A percentile compares a stretch with the other conserved stretches of the same genome.
These are phyloP conservation scores for Trichosanthes cucumerina DNA, from an alignment of 306 rosid genomes.

Conservation along the genomic window DNA sequence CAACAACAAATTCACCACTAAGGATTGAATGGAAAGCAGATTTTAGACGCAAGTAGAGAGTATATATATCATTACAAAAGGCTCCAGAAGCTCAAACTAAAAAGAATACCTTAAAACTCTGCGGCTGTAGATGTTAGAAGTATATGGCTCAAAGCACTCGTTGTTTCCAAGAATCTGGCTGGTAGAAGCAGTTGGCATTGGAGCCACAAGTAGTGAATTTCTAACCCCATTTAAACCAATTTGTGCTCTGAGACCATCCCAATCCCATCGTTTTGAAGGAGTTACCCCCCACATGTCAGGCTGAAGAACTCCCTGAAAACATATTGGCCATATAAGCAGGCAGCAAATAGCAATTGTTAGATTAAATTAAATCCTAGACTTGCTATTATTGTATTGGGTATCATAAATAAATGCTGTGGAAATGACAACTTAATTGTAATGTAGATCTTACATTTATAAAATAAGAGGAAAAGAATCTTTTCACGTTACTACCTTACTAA, in stretches of 20 bases:
- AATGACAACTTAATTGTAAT: background rate
- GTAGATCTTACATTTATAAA: background rate
- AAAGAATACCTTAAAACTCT: slow-evolving; percentile 61
- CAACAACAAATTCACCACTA: slow-evolving; percentile 93
- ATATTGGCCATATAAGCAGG: slow-evolving; percentile 6
- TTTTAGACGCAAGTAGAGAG: slow-evolving; percentile 9
- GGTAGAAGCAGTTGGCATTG: slow-evolving; percentile 90
- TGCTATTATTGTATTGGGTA: no score
- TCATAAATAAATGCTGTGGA: background rate
- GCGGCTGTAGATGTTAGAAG: slow-evolving; percentile 82
- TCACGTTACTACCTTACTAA: slow-evolving; percentile 52
- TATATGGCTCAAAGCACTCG: slow-evolving; percentile 90
- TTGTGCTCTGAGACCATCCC: slow-evolving; percentile 47
- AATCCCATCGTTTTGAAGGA: slow-evolving; percentile 69
- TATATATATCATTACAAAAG: background rate
- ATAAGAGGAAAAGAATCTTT: background rate
- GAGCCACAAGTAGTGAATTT: slow-evolving; percentile 84
- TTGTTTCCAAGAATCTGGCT: slow-evolving; percentile 93
- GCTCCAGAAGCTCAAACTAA: background rate
- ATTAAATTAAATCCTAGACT: background rate
- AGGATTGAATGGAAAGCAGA: background rate
- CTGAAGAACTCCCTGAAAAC: slow-evolving; percentile 71
- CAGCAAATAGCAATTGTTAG: background rate
- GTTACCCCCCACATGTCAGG: slow-evolving; percentile 82
- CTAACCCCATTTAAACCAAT: slow-evolving; percentile 50